Percentiles rank a stretch among this genome's conserved stretches.
These are phyloP conservation scores for Fusarium torulosum DNA, from an alignment of 2,329 filamentous ascomycete species.

Conservation along the genomic window DNA sequence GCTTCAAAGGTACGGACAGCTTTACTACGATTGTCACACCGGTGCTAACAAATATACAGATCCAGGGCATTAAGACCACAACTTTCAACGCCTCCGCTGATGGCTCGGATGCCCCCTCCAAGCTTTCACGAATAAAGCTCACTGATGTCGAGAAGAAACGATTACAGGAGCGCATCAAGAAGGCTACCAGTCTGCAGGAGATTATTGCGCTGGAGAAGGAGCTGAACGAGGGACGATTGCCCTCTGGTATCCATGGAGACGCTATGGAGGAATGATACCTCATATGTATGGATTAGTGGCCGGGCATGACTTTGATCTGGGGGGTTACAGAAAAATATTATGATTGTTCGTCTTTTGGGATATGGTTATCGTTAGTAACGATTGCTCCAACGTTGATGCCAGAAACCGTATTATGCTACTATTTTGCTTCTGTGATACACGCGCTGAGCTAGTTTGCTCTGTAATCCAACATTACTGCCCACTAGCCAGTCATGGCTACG, in stretches of 20 bases:
- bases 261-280: constrained; percentile 70
- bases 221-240: constrained; percentile 88
- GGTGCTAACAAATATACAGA: constrained; percentile 59
- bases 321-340: constrained; percentile 32
- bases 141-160: constrained; percentile 89
- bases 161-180: constrained; percentile 87
- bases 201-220: constrained; percentile 93
- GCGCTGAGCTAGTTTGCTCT: background rate
- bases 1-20: constrained; percentile 71
- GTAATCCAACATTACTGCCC: background rate
- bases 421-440: background rate
- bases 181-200: constrained; percentile 89
- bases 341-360: constrained; percentile 27
- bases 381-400: constrained; percentile 5
- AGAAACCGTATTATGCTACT: background rate
- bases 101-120: constrained; percentile 62
- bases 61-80: constrained; percentile 86
- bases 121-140: constrained; percentile 82
- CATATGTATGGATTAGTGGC: constrained; percentile 7
- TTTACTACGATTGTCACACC: background rate
- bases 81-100: constrained; percentile 72
- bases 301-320: constrained; percentile 12
- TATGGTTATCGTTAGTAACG: constrained; percentile 21
- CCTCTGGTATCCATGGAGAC: constrained; percentile 71
- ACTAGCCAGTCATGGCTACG: constrained; percentile 70